Evolutionary conservation across 176 grass and related monocot genomes (phyloP), one percentile per base, ranked within the genome.

Genomic region (Stipa capillata): DNA sequence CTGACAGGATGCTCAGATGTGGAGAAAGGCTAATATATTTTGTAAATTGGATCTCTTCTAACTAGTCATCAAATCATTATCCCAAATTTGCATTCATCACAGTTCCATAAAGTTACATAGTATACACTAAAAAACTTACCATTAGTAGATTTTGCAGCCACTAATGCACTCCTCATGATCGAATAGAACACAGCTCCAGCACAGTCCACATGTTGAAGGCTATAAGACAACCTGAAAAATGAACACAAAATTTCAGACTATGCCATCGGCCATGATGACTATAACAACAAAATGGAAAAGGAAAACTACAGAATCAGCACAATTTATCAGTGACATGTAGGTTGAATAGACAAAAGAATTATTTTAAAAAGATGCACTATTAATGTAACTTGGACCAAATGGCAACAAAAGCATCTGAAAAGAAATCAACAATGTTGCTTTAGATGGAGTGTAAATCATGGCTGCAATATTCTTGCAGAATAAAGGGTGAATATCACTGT

Each of bases 131-230:
- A 72, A 65, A 57, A 24, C 58, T 72, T 93, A 98, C 90, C 77
- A 50, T 82, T 79, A 74, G 83, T 83, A 78, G 90, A 90, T 76
- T 83, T 63, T 42, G 85, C 83, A 89, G 85, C 72, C 72, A 67
- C 56, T 82, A 95, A 42, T 58, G 90, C 96, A 67, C 87, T 85
- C 73, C 80, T 90, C 82, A 93, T 91, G 69, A 94, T 69, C 16
- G 90, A 87, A 34, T 89, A 90, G 76, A 93, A 98, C 59, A 95
- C 44, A 55, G 96, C 92, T 72, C 92, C 92, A 71, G 84, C 92
- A 89, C 90, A 94, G 67, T 98, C 96, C 2, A 83, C 85, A 57
- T 95, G 90, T 72, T 93, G 82, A 77, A 91, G 90, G 74, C 84
- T 93, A 70, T 85, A 98, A 74, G 90, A 87, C 47, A 98, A 73